These are phyloP conservation scores for Gyromitra esculenta DNA, from an alignment of 2,329 filamentous ascomycete genomes.

Conservation along the genomic window DNA sequence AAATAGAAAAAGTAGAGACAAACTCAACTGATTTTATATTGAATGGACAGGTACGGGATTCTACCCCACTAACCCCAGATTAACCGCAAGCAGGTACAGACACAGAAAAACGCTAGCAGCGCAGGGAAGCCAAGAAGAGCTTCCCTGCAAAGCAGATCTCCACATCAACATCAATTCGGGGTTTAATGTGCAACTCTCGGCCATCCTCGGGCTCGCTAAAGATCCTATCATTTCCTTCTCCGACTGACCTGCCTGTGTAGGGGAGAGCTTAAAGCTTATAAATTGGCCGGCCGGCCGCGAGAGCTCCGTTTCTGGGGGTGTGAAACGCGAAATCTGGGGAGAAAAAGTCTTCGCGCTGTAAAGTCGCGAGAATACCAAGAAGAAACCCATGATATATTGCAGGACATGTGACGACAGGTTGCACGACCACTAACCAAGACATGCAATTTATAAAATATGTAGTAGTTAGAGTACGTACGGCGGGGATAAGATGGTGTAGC, in stretches of 20 bases:
- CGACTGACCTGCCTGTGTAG: conserved; percentile 6
- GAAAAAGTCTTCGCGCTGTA: not conserved
- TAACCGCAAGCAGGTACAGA: conserved; percentile 2
- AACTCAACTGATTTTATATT: conserved; percentile 41
- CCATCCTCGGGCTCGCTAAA: not conserved
- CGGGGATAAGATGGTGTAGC: not conserved
- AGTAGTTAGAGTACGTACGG: not conserved
- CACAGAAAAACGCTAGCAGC: not conserved
- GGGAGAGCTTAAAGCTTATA: not conserved
- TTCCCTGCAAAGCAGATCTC: conserved; percentile 16
- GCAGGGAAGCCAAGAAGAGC: conserved; percentile 1
- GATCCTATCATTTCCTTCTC: conserved; percentile 6
- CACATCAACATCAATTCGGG: conserved; percentile 7
- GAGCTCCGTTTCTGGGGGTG: not conserved
- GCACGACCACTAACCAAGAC: conserved; percentile 2
- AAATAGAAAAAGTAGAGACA: conserved; percentile 8
- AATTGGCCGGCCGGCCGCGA: conserved; percentile 25
- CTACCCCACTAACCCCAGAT: not conserved
- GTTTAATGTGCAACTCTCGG: not conserved
- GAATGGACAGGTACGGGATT: not conserved
- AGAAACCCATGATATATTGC: not conserved
- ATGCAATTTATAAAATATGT: not conserved
- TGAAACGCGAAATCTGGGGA: not conserved
- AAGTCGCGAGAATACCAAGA: not conserved
- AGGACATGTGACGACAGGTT: conserved; percentile 8